These are phyloP conservation scores for Carex myosuroides DNA, from an alignment of 176 grass and related monocot genomes.

Conservation along the genomic window DNA sequence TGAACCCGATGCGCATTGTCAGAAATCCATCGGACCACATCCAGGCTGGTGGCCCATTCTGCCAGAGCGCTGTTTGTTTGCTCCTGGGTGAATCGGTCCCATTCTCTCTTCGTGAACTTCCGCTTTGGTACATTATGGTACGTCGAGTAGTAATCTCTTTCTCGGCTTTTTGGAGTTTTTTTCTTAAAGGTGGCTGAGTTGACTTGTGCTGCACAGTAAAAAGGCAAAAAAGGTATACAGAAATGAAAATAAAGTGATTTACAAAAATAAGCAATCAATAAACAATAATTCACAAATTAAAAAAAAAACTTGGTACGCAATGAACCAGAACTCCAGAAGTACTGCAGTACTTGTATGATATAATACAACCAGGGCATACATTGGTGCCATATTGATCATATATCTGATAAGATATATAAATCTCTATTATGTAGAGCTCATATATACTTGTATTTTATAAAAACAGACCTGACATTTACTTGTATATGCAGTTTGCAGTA, in stretches of 20 bases:
- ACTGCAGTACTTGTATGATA: not conserved
- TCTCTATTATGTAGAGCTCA: not conserved
- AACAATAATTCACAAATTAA: not conserved
- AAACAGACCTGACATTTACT: not conserved
- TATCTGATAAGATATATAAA: not conserved
- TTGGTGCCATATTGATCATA: not conserved
- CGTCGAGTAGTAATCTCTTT: constrained; percentile 69
- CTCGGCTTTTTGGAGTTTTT: constrained; percentile 16
- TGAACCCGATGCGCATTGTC: constrained; percentile 62
- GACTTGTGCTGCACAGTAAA: constrained; percentile 32
- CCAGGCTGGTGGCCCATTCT: constrained; percentile 51
- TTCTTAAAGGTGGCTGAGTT: constrained; percentile 22
- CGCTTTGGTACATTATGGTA: constrained; percentile 54
- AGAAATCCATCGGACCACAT: constrained; percentile 67
- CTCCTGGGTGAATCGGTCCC: constrained; percentile 68
- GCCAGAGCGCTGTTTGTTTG: constrained; percentile 48
- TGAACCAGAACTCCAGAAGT: not conserved
- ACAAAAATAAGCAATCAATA: not conserved
- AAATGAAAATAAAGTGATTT: not conserved
- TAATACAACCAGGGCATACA: not conserved
- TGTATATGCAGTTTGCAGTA: not conserved
- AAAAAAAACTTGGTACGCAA: not conserved
- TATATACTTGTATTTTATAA: not conserved
- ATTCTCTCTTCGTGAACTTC: constrained; percentile 71
- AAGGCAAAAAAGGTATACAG: not conserved